Percentiles rank a stretch among this genome's conserved stretches.
Evolutionary conservation across 768 basidiomycete species (phyloP).

Genomic region (Russula olivacea): DNA sequence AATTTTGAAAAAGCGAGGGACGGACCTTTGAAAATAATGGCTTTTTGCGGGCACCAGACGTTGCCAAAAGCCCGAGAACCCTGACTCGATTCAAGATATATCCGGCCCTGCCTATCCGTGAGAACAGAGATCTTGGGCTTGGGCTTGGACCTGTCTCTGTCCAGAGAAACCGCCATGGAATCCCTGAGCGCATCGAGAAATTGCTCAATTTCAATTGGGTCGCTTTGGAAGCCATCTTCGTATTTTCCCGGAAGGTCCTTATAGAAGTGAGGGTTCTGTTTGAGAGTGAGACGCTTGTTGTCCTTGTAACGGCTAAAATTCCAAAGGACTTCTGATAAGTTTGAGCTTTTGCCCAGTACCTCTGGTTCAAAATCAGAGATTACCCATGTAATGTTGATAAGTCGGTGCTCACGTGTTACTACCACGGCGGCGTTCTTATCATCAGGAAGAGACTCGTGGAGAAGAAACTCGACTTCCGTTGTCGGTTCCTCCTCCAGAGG

Average conservation of each 20-base stretch:
- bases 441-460: conserved; percentile 6
- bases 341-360: neutral
- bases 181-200: neutral
- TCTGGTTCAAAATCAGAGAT: neutral
- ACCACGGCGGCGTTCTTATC: neutral
- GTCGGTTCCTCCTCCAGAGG: neutral
- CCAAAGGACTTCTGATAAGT: conserved; percentile 14
- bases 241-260: neutral
- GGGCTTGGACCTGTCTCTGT: neutral
- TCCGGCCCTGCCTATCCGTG: neutral
- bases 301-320: conserved; percentile 11
- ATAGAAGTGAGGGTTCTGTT: conserved; percentile 16
- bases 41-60: neutral
- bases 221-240: neutral
- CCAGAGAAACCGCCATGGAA: too few relatives aligned
- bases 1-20: neutral
- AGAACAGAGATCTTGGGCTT: conserved; percentile 6
- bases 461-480: neutral
- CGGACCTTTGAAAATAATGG: conserved; percentile 18
- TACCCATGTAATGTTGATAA: neutral
- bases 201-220: neutral
- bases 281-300: conserved; percentile 7
- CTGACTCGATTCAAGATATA: conserved; percentile 8
- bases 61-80: conserved; percentile 10
- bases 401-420: conserved; percentile 3